phyloP scores from a whole-genome alignment of 352 stramenopile species.

The Globisporangium radiosum region DNA sequence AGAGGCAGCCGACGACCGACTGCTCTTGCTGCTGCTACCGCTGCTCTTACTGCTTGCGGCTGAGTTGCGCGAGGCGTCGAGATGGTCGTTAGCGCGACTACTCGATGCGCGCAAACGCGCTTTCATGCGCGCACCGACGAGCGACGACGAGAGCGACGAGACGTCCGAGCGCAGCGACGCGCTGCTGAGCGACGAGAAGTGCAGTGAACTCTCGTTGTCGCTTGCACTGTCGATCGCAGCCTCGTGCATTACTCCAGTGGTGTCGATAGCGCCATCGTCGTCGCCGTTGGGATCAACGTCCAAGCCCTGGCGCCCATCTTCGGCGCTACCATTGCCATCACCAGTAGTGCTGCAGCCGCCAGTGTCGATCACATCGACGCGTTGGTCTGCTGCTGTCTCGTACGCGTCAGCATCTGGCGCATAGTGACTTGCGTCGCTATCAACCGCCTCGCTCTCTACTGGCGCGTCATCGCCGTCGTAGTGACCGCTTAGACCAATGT shows the following conservation, averaged over 20 bases:
- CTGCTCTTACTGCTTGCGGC: background rate
- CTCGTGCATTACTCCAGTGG: slow-evolving; percentile 2
- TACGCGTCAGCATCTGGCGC: no score
- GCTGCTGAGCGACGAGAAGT: slow-evolving; percentile 58
- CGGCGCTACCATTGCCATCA: background rate
- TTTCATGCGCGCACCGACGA: slow-evolving; percentile 21
- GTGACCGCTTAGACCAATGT: background rate
- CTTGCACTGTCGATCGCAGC: slow-evolving; percentile 9
- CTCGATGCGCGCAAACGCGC: background rate
- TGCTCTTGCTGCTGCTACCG: background rate
- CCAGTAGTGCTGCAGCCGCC: no score
- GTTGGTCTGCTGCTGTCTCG: no score
- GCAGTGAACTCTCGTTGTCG: slow-evolving; percentile 40
- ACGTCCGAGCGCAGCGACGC: slow-evolving; percentile 34
- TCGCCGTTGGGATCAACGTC: background rate
- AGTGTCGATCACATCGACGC: no score
- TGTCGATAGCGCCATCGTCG: background rate
- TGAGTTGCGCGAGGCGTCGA: background rate
- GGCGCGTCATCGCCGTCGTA: background rate
- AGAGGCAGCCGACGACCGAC: background rate
- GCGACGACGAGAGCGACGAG: slow-evolving; percentile 60
- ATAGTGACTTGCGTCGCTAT: background rate
- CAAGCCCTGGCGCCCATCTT: background rate
- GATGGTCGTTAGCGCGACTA: background rate
- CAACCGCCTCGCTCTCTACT: background rate